Base-by-base conservation (phyloP, 2,329 filamentous ascomycete genomes). In the Teratosphaeria pseudoeucalypti region DNA sequence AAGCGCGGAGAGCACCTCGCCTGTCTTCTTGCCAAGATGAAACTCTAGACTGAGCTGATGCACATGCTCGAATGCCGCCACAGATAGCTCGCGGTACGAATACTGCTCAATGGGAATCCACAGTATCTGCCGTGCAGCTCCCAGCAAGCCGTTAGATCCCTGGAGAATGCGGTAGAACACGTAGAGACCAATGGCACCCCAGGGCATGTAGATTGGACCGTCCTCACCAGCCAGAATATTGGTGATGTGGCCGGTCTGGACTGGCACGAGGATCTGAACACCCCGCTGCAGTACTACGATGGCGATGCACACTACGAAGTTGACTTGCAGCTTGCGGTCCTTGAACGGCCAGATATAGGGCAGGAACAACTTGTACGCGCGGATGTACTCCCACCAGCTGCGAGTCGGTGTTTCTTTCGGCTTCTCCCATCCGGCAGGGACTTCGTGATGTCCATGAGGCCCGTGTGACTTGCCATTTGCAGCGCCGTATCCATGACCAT, bases 91-190 rank as follows among this genome's bases (percentile, higher is more conserved):
- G 70, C 90, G 87, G 75, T 96, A 99, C 0, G 92, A 96, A 73
- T 97, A 96, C 73, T 99, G 94, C 39, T 92, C 90, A 60, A 99
- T 91, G 0, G 94, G 92, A 56, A 99, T 94, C 94, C 94, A 99
- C 37, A 99, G 79, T 39, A 90, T 85, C 26, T 90, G 88, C 64
- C 94, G 84, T 37, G 89, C 69, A 1, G 90, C 92, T 7, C 91
- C 91, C 37, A 99, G 81, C 54, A 97, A 78, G 23, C 94, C 94
- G 61, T 92, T 94, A 57, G 85, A 87, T 2, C 94, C 94, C 74
- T 97, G 94, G 16, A 97, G 81, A 70, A 92, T 82, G 66, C 90
- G 87, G 69, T 85, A 90, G 43, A 85, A 66, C 61, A 96, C 87
- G 73, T 95, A 90, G 10, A 96, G 75, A 58, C 82, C 81, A 56